Conservation (phyloP, 2,329 filamentous ascomycete genomes). For the Plenodomus lindquistii region DNA sequence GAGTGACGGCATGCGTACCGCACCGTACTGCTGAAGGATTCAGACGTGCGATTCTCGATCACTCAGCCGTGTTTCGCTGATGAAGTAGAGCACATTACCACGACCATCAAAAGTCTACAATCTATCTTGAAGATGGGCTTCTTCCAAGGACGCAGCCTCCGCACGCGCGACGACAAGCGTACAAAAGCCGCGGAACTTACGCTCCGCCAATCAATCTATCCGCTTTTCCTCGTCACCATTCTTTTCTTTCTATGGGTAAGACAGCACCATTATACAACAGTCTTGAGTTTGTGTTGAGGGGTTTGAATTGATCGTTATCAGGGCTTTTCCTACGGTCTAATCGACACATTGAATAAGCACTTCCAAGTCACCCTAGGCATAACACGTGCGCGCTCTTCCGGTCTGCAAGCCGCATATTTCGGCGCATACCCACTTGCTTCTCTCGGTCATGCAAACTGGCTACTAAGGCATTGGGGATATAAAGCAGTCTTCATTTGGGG, state of each 20-base stretch:
- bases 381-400: constrained; percentile 49
- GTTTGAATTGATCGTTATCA: constrained; percentile 13
- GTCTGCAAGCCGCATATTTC: constrained; percentile 56
- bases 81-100: no score
- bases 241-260: constrained; percentile 67
- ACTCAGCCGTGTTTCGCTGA: no score
- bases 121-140: constrained; percentile 31
- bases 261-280: background rate
- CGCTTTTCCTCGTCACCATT: constrained; percentile 67
- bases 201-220: constrained; percentile 67
- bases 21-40: no score
- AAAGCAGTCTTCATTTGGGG: constrained; percentile 55
- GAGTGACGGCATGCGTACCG: no score
- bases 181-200: constrained; percentile 66
- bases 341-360: constrained; percentile 59
- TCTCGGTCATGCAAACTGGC: constrained; percentile 54
- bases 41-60: no score
- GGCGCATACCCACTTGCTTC: constrained; percentile 56
- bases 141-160: constrained; percentile 35
- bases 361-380: constrained; percentile 52
- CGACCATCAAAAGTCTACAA: no score
- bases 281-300: no score
- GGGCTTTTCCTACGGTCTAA: constrained; percentile 60
- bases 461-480: constrained; percentile 55
- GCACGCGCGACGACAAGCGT: constrained; percentile 46